These are phyloP conservation scores for Phytophthora pisi DNA, from an alignment of 352 stramenopile species.

Conservation along the genomic window DNA sequence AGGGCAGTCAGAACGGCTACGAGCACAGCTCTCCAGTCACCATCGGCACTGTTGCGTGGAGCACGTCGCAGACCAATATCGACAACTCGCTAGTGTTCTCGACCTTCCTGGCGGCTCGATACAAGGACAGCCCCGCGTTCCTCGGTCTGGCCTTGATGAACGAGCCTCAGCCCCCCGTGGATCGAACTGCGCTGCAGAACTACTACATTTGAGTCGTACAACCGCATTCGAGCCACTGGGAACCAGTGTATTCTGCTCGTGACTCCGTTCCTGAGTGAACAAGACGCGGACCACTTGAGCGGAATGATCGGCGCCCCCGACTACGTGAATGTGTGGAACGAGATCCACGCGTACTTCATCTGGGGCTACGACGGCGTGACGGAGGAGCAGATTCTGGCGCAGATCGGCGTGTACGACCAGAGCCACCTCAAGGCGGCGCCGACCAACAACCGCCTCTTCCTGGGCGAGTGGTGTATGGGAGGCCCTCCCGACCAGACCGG, in stretches of 20 bases:
- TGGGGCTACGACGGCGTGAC: slow-evolving; percentile 38
- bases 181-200: slow-evolving; percentile 19
- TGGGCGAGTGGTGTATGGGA: slow-evolving; percentile 59
- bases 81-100: slow-evolving; percentile 48
- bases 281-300: slow-evolving; percentile 25
- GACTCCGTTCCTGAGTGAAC: slow-evolving; percentile 42
- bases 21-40: slow-evolving; percentile 30
- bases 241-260: slow-evolving; percentile 52
- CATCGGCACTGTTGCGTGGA: too few species aligned
- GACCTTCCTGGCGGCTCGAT: slow-evolving; percentile 46
- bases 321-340: slow-evolving; percentile 65
- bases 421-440: slow-evolving; percentile 10
- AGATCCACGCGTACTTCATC: slow-evolving; percentile 64
- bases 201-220: slow-evolving; percentile 53
- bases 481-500: slow-evolving; percentile 25
- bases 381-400: slow-evolving; percentile 25
- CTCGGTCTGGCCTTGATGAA: slow-evolving; percentile 65
- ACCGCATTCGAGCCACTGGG: slow-evolving; percentile 31
- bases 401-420: slow-evolving; percentile 25
- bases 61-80: slow-evolving; percentile 24
- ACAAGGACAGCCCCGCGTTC: slow-evolving; percentile 51
- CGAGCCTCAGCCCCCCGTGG: slow-evolving; percentile 34
- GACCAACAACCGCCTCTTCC: slow-evolving; percentile 27
- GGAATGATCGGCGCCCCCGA: slow-evolving; percentile 34
- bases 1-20: slow-evolving; percentile 63